A percentile compares a stretch with the other conserved stretches of the same genome.
Evolutionary conservation across 768 basidiomycete genomes (phyloP).

Genomic region (Rhizopogon vinicolor): DNA sequence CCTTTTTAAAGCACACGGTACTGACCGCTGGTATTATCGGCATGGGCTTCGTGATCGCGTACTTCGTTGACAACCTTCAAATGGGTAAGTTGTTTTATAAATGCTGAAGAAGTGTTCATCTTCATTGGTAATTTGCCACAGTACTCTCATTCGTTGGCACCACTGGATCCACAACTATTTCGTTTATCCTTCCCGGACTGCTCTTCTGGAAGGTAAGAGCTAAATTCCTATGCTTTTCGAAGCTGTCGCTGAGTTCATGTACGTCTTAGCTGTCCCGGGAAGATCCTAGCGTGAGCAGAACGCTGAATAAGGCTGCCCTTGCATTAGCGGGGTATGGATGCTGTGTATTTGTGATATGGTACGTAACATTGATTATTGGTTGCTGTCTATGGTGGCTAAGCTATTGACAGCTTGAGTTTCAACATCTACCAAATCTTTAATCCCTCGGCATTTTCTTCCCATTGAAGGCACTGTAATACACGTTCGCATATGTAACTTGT

Average conservation of each 20-base stretch:
- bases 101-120: not conserved
- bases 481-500: not conserved
- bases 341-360: slow-evolving; percentile 87
- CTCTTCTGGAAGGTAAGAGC: slow-evolving; percentile 84
- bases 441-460: slow-evolving; percentile 11
- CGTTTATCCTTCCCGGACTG: slow-evolving; percentile 90
- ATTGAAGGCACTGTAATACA: not conserved
- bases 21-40: slow-evolving; percentile 66
- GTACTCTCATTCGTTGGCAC: slow-evolving; percentile 96
- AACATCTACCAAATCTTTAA: slow-evolving; percentile 68
- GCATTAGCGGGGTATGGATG: slow-evolving; percentile 72
- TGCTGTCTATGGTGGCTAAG: slow-evolving; percentile 1
- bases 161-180: slow-evolving; percentile 94
- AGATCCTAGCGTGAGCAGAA: slow-evolving; percentile 48
- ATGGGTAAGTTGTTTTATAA: slow-evolving; percentile 47
- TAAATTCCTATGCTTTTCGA: slow-evolving; percentile 6
- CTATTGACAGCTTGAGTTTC: slow-evolving; percentile 56
- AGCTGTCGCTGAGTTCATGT: slow-evolving; percentile 5
- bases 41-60: slow-evolving; percentile 68
- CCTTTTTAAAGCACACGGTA: slow-evolving; percentile 58
- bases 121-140: slow-evolving; percentile 26
- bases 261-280: slow-evolving; percentile 58
- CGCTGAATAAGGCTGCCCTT: slow-evolving; percentile 58
- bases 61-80: slow-evolving; percentile 72
- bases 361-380: slow-evolving; percentile 24